Conservation (phyloP, 2,329 filamentous ascomycete species). For the Monilinia fructigena region DNA sequence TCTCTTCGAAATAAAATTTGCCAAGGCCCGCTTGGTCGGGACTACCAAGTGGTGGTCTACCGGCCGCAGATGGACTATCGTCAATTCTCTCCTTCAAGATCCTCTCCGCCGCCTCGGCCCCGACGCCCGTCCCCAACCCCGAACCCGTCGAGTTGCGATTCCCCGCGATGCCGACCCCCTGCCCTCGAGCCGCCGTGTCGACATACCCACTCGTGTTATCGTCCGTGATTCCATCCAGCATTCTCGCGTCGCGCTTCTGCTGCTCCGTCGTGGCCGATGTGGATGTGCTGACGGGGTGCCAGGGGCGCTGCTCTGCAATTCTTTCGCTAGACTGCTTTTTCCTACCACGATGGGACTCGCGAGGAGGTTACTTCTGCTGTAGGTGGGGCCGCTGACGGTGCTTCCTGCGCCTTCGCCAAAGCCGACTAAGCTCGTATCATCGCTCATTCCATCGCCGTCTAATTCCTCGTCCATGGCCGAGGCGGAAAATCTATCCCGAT, state of each 20-base stretch:
- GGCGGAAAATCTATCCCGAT: constrained; percentile 42
- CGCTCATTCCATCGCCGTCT: constrained; percentile 64
- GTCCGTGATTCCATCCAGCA: constrained; percentile 65
- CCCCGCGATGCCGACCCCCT: constrained; percentile 24
- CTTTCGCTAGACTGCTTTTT: constrained; percentile 34
- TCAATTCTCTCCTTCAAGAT: constrained; percentile 62
- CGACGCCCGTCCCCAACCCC: constrained; percentile 25
- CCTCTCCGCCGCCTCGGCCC: constrained; percentile 59
- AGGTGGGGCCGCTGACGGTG: constrained; percentile 76
- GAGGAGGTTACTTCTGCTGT: constrained; percentile 50
- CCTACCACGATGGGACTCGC: constrained; percentile 41
- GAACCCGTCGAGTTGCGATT: constrained; percentile 12
- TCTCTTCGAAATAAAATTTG: constrained; percentile 60
- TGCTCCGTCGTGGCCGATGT: constrained; percentile 42
- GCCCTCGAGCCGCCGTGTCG: constrained; percentile 55
- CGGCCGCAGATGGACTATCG: constrained; percentile 45
- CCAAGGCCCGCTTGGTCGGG: constrained; percentile 51
- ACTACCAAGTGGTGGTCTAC: constrained; percentile 43
- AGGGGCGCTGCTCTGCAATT: constrained; percentile 28
- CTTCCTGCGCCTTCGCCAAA: constrained; percentile 91
- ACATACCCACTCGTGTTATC: constrained; percentile 57
- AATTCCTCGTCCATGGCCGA: constrained; percentile 49
- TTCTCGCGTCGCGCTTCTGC: constrained; percentile 59
- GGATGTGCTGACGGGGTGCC: constrained; percentile 29
- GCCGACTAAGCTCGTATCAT: constrained; percentile 83